Percentiles rank a stretch among this genome's conserved stretches.
phyloP scores from a whole-genome alignment of 73 alveolate genomes.

The Stentor coeruleus region DNA sequence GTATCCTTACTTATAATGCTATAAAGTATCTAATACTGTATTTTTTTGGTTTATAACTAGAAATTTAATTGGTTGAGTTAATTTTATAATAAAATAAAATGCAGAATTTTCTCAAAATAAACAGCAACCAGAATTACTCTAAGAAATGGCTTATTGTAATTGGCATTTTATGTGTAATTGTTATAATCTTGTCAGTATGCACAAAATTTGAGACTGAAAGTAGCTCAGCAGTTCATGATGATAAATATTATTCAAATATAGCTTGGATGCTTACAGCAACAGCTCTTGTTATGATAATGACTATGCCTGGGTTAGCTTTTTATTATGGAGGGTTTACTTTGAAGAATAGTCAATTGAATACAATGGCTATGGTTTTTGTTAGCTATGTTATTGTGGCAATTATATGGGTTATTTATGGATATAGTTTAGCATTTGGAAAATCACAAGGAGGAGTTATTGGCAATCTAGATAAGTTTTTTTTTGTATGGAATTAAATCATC shows the following conservation, averaged over 20 bases:
- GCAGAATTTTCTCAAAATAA: too few relatives aligned
- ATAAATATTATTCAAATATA: not conserved
- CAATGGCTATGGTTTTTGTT: constrained; percentile 1
- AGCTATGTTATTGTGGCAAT: not conserved
- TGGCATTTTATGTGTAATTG: too few relatives aligned
- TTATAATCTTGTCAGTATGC: too few relatives aligned
- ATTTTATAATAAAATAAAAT: too few relatives aligned
- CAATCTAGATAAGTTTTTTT: not conserved
- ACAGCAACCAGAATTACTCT: too few relatives aligned
- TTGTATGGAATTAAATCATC: not conserved
- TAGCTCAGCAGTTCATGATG: too few relatives aligned
- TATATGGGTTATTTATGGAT: not conserved
- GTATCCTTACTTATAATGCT: too few relatives aligned
- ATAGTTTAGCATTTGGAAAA: not conserved
- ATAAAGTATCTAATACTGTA: too few relatives aligned
- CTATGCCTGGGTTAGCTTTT: not conserved
- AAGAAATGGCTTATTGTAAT: too few relatives aligned
- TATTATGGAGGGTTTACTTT: not conserved
- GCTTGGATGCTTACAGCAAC: constrained; percentile 1
- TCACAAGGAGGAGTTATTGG: not conserved
- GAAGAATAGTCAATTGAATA: not conserved
- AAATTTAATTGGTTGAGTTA: too few relatives aligned
- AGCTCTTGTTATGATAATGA: not conserved
- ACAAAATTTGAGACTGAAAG: too few relatives aligned
- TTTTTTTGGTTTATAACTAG: too few relatives aligned